Base-by-base conservation (phyloP, 495 filamentous ascomycete species). In the Lasiosphaeria hispida region DNA sequence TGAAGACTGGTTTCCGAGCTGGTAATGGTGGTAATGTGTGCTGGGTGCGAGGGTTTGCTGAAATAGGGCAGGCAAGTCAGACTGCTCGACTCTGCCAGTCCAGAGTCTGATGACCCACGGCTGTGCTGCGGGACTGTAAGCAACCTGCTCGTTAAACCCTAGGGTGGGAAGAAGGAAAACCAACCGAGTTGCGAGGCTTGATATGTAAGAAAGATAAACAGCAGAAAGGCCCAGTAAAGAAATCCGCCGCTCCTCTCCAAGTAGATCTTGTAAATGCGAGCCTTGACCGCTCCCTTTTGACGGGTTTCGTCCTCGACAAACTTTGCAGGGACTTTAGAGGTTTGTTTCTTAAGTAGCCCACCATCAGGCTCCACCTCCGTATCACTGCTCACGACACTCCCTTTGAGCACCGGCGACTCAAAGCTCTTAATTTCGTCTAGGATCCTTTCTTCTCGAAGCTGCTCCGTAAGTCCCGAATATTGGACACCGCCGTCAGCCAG, bases 271-370 rank as follows among this genome's bases (percentile, higher is more conserved):
- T 90, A 92, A 7, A 91, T 77, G 2, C 63, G 61, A 5, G 72
- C 66, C 53, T 81, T 83, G 23, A 92, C 78, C 6, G 78, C 69
- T 2, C 88, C 88, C 23, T 72, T 75, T 58, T 87, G 84, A 58
- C 81, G 72, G 17, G 74, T 80, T 60, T 92, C 88, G 10, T 88
- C 87, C 55, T 87, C 82, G 38, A 86, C 78, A 55, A 91, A 91
- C 58, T 82, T 87, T 4, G 83, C 76, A 3, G 77, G 63, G 53
- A 30, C 48, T 19, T 72, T 73, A 0, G 72, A 53, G 53, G 68
- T 39, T 0, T 70, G 58, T 50, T 77, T 79, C 23, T 67, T 67
- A 17, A 76, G 69, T 4, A 67, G 48, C 36, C 68, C 63, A 19
- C 62, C 68, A 14, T 60, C 55, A 1, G 63, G 57, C 34, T 74